phyloP scores from a whole-genome alignment of 305 asterid genomes.

The Fraxinus nigra region DNA sequence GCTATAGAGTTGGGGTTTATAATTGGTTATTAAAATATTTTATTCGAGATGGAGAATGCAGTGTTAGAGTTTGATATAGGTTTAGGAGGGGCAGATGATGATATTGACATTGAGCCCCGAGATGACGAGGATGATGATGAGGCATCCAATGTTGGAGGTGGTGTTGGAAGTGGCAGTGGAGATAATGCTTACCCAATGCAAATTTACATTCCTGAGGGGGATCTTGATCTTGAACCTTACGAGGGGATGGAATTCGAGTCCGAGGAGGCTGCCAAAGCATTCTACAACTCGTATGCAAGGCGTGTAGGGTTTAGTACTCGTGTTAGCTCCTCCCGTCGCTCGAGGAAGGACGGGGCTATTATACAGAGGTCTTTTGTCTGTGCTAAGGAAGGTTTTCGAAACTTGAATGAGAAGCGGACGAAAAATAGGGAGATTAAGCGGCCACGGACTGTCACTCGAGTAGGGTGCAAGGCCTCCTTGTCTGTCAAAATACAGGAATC shows the following conservation, averaged over 20 bases:
- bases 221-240: constrained; percentile 78
- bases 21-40: constrained; percentile 4
- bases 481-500: constrained; percentile 88
- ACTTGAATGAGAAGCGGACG: constrained; percentile 83
- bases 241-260: constrained; percentile 96
- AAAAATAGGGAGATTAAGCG: constrained; percentile 89
- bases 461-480: constrained; percentile 88
- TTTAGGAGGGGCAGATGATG: constrained; percentile 67
- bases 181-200: constrained; percentile 30
- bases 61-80: constrained; percentile 78
- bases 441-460: constrained; percentile 80
- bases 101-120: constrained; percentile 51
- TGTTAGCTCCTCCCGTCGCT: constrained; percentile 92
- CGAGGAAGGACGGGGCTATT: constrained; percentile 94
- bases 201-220: constrained; percentile 62
- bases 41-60: constrained; percentile 57
- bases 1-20: constrained; percentile 13
- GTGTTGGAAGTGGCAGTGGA: constrained; percentile 49
- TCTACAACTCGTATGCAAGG: constrained; percentile 83
- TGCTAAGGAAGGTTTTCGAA: constrained; percentile 91
- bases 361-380: constrained; percentile 94
- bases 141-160: constrained; percentile 41
- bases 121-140: constrained; percentile 43
- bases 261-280: constrained; percentile 94
- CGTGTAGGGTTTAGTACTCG: constrained; percentile 94